Conservation (phyloP, 805 yeast genomes). For the Suhomyces vadensis region DNA sequence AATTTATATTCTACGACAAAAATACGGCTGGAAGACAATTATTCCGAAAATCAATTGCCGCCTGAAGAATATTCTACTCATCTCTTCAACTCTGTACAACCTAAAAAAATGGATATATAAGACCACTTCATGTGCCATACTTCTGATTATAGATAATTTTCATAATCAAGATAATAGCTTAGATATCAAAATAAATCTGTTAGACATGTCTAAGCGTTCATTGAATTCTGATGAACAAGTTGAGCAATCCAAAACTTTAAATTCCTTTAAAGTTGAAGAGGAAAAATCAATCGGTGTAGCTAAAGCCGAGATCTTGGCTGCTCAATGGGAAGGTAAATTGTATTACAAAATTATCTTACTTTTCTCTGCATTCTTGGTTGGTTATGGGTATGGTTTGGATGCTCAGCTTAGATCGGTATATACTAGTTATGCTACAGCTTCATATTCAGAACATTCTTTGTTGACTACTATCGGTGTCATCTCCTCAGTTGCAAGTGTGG, state of each 20-base stretch:
- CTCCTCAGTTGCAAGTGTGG: slow-evolving; percentile 29
- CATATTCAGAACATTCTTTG: slow-evolving; percentile 24
- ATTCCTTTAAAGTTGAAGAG: slow-evolving; percentile 2
- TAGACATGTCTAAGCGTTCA: not conserved
- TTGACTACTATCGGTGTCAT: slow-evolving; percentile 29
- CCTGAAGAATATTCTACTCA: no score
- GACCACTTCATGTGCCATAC: not conserved
- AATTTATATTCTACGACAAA: no score
- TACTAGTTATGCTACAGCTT: slow-evolving; percentile 25
- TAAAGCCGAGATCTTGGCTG: slow-evolving; percentile 24
- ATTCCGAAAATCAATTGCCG: no score
- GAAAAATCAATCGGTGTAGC: slow-evolving; percentile 23
- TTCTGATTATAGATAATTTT: not conserved
- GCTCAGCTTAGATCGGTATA: slow-evolving; percentile 22
- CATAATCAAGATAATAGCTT: no score
- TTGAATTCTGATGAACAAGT: not conserved
- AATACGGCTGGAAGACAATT: no score
- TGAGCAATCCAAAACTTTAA: not conserved
- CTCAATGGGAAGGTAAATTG: slow-evolving; percentile 16
- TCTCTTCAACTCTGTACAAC: no score
- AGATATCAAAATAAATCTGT: not conserved
- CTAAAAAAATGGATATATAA: no score
- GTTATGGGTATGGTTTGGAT: slow-evolving; percentile 29
- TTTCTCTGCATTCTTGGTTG: slow-evolving; percentile 23
- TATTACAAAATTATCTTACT: slow-evolving; percentile 13